A percentile compares a stretch with the other conserved stretches of the same genome.
These are phyloP conservation scores for Periconia digitata DNA, from an alignment of 2,329 filamentous ascomycete species.

Conservation along the genomic window DNA sequence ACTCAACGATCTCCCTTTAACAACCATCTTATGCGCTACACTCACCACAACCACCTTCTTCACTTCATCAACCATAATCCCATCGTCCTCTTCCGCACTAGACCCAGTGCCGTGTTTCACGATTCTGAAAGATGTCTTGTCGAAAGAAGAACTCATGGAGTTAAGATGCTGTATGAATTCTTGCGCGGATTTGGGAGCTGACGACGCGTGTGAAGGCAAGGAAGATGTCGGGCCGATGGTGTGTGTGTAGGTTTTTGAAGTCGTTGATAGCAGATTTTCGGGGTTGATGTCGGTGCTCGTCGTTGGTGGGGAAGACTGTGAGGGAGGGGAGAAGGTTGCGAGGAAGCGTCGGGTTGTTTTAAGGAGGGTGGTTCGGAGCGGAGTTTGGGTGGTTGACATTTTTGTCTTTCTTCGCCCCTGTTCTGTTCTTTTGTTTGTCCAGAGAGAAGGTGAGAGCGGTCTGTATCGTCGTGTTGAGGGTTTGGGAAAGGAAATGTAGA, in stretches of 20 bases:
- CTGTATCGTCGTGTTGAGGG: neutral
- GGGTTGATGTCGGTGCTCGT: constrained; percentile 14
- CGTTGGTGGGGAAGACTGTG: neutral
- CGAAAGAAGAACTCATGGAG: constrained; percentile 16
- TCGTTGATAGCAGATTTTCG: constrained; percentile 18
- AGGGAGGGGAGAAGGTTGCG: constrained; percentile 9
- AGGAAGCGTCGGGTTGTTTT: constrained; percentile 20
- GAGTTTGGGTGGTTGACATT: constrained; percentile 1
- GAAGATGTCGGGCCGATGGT: constrained; percentile 35
- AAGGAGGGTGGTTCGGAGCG: constrained; percentile 15
- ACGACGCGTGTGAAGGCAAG: constrained; percentile 18
- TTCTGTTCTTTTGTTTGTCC: neutral
- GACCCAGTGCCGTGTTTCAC: constrained; percentile 24
- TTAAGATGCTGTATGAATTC: constrained; percentile 17
- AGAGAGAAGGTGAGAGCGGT: neutral
- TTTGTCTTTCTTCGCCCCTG: neutral
- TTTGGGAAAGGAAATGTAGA: too few relatives aligned
- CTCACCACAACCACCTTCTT: constrained; percentile 22
- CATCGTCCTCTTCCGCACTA: constrained; percentile 16
- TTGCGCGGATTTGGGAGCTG: constrained; percentile 17
- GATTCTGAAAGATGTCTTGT: constrained; percentile 20
- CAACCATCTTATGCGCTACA: constrained; percentile 27
- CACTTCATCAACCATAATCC: constrained; percentile 29
- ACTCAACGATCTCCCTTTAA: constrained; percentile 6
- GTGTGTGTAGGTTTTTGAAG: constrained; percentile 19